Evolutionary conservation across 164 flowering plant species (phyloP).

Genomic region (Taxillus chinensis): DNA sequence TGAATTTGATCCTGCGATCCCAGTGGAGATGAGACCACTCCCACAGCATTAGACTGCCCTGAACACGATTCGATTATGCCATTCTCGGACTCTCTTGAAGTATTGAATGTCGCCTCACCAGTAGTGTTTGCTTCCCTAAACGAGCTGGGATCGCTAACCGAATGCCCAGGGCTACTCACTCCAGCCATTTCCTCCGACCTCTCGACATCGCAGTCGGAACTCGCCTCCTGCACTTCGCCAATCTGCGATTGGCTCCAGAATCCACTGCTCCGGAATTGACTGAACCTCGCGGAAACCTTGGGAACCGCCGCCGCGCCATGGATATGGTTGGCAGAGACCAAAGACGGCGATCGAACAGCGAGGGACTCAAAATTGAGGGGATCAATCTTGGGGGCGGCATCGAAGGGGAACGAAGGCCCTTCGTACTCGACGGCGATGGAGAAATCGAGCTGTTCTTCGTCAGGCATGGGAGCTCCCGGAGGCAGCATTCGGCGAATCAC

Average conservation of each 20-base stretch:
- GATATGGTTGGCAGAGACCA: constrained; percentile 13
- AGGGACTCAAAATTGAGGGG: constrained; percentile 22
- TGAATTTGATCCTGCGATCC: constrained; percentile 8
- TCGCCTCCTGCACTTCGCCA: constrained; percentile 7
- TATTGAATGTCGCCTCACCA: constrained; percentile 20
- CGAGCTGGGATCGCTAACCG: background rate
- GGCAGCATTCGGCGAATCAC: constrained; percentile 38
- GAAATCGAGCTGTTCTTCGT: constrained; percentile 46
- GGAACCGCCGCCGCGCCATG: constrained; percentile 15
- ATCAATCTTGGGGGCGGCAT: constrained; percentile 28
- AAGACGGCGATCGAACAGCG: constrained; percentile 16
- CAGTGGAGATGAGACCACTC: constrained; percentile 13
- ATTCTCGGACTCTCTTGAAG: constrained; percentile 11
- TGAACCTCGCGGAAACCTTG: constrained; percentile 13
- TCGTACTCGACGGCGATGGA: constrained; percentile 45
- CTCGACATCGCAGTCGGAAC: constrained; percentile 2
- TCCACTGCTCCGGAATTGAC: constrained; percentile 7
- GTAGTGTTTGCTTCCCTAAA: background rate
- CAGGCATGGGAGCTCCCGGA: constrained; percentile 44
- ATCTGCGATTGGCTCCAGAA: background rate
- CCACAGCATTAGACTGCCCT: constrained; percentile 9
- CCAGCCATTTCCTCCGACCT: background rate
- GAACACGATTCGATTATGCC: constrained; percentile 18
- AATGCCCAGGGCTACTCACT: background rate
- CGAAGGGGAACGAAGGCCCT: constrained; percentile 32